Evolutionary conservation across 305 asterid species (phyloP).

Genomic region (Fraxinus greggii): DNA sequence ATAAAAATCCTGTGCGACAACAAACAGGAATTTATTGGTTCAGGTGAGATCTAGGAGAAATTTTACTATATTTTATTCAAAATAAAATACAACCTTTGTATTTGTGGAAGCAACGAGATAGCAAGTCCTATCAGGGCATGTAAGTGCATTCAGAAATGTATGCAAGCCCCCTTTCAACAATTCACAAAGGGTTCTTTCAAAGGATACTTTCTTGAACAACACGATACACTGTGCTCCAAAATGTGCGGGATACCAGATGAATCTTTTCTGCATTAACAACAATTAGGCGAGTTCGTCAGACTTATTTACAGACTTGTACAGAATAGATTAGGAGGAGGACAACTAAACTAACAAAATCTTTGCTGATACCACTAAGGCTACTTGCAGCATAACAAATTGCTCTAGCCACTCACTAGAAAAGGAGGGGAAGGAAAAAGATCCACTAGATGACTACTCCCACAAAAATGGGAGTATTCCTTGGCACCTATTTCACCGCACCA

Average conservation of each 20-base stretch:
- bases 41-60: conserved; percentile 18
- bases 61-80: conserved; percentile 1
- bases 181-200: conserved; percentile 96
- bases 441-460: not conserved
- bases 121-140: conserved; percentile 97
- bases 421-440: not conserved
- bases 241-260: conserved; percentile 97
- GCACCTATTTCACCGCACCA: not conserved
- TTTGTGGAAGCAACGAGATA: conserved; percentile 98
- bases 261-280: conserved; percentile 70
- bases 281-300: conserved; percentile 8
- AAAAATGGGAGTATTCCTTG: not conserved
- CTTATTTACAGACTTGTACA: not conserved
- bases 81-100: conserved; percentile 55
- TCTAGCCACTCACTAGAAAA: not conserved
- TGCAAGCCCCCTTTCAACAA: conserved; percentile 92
- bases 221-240: conserved; percentile 89
- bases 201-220: conserved; percentile 97
- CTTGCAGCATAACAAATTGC: conserved; percentile 6
- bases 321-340: conserved; percentile 1
- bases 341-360: conserved; percentile 2
- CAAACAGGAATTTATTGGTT: conserved; percentile 23
- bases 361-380: not conserved
- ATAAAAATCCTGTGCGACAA: conserved; percentile 73
- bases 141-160: conserved; percentile 93